These are phyloP conservation scores for Lentinus brumalis DNA, from an alignment of 768 basidiomycete species.

Conservation along the genomic window DNA sequence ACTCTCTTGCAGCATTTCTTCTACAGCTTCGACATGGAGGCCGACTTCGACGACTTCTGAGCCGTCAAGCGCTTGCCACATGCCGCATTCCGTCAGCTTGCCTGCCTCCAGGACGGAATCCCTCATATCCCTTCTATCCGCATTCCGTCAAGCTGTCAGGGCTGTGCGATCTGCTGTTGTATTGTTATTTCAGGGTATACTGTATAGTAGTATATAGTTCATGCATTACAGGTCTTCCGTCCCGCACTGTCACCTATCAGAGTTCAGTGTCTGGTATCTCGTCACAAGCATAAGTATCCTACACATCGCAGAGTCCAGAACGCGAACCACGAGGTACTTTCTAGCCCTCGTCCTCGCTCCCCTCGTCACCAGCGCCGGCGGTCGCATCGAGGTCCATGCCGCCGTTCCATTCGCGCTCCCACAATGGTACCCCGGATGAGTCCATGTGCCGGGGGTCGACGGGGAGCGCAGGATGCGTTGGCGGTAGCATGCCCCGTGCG, in stretches of 20 bases:
- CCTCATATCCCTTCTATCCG: not conserved
- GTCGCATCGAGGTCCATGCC: slow-evolving; percentile 58
- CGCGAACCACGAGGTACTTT: not conserved
- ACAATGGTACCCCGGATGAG: slow-evolving; percentile 47
- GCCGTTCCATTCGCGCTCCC: slow-evolving; percentile 87
- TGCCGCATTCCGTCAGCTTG: not conserved
- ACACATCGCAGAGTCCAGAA: not conserved
- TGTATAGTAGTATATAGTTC: slow-evolving; percentile 11
- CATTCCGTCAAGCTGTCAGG: not conserved
- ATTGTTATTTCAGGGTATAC: slow-evolving; percentile 16
- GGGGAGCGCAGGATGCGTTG: slow-evolving; percentile 58
- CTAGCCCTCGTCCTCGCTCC: slow-evolving; percentile 24
- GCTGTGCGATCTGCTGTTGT: slow-evolving; percentile 7
- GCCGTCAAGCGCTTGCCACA: not conserved
- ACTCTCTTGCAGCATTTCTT: slow-evolving; percentile 54
- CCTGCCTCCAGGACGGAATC: not conserved
- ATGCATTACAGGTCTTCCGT: not conserved
- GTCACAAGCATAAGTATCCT: not conserved
- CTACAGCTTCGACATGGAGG: slow-evolving; percentile 57
- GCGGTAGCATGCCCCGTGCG: slow-evolving; percentile 59
- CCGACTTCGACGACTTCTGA: slow-evolving; percentile 45
- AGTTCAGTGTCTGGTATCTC: not conserved
- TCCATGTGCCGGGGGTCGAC: slow-evolving; percentile 28
- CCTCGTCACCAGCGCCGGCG: slow-evolving; percentile 31
- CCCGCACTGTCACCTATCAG: not conserved